Evolutionary conservation across 2,329 filamentous ascomycete genomes (phyloP).

Genomic region (Fusarium foetens): DNA sequence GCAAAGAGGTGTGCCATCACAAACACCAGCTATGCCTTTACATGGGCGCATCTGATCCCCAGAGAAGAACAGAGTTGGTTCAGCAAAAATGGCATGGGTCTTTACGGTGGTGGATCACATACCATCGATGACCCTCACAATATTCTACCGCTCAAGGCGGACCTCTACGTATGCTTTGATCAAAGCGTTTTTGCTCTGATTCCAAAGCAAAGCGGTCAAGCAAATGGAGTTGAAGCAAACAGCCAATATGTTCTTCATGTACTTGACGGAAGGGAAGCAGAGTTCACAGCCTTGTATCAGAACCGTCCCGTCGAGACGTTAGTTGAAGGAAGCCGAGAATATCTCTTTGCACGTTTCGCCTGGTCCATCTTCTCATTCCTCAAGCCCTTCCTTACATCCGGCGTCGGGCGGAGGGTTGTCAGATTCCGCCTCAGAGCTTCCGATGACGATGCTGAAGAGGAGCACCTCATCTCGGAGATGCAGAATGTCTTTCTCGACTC

Average conservation of each 20-base stretch:
- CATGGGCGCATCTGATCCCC: constrained; percentile 29
- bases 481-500: constrained; percentile 31
- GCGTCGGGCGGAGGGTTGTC: constrained; percentile 17
- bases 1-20: constrained; percentile 30
- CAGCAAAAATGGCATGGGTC: constrained; percentile 33
- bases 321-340: constrained; percentile 19
- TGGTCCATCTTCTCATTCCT: constrained; percentile 28
- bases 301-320: constrained; percentile 20
- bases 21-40: constrained; percentile 36
- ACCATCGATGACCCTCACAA: constrained; percentile 32
- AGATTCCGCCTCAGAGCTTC: constrained; percentile 8
- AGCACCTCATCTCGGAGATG: constrained; percentile 19
- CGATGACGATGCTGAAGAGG: constrained; percentile 20
- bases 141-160: constrained; percentile 28
- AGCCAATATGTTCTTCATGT: constrained; percentile 29
- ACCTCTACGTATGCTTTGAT: constrained; percentile 35
- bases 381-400: constrained; percentile 26
- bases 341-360: constrained; percentile 25
- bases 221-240: background rate
- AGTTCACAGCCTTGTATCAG: constrained; percentile 31
- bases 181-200: constrained; percentile 31
- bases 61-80: constrained; percentile 35
- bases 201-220: constrained; percentile 1
- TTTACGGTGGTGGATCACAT: constrained; percentile 32
- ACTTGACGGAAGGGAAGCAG: constrained; percentile 15